Conservation (phyloP, 2,329 filamentous ascomycete genomes). For the Alternaria tenuissima region DNA sequence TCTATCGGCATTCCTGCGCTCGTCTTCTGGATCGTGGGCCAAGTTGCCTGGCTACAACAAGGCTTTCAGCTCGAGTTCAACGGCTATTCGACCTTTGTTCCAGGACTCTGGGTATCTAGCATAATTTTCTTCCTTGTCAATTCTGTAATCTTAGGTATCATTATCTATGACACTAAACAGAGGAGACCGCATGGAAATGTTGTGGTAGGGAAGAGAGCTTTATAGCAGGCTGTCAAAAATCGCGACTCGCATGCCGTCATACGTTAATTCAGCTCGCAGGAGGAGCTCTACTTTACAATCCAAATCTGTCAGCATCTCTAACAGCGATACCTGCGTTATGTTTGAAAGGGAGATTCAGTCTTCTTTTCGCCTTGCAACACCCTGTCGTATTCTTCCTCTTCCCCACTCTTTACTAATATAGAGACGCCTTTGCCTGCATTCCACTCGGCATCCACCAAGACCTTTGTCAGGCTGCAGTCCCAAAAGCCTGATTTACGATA, state of each 20-base stretch:
- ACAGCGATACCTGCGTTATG: background rate
- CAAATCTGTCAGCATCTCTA: background rate
- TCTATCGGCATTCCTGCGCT: slow-evolving; percentile 71
- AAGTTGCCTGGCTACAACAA: slow-evolving; percentile 65
- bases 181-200: background rate
- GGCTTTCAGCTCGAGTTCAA: slow-evolving; percentile 64
- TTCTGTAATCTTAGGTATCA: slow-evolving; percentile 83
- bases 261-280: background rate
- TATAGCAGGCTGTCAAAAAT: background rate
- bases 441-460: slow-evolving; percentile 5
- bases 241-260: background rate
- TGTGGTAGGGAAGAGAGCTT: background rate
- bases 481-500: background rate
- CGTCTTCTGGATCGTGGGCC: slow-evolving; percentile 76
- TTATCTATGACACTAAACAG: slow-evolving; percentile 69
- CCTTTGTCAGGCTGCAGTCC: background rate
- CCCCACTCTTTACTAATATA: background rate
- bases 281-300: background rate
- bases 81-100: slow-evolving; percentile 82
- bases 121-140: slow-evolving; percentile 85
- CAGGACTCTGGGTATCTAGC: slow-evolving; percentile 80
- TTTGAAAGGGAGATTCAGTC: background rate
- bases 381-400: background rate
- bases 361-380: background rate
- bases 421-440: background rate